phyloP scores from a whole-genome alignment of 805 yeast genomes.

The Candida incommunis region DNA sequence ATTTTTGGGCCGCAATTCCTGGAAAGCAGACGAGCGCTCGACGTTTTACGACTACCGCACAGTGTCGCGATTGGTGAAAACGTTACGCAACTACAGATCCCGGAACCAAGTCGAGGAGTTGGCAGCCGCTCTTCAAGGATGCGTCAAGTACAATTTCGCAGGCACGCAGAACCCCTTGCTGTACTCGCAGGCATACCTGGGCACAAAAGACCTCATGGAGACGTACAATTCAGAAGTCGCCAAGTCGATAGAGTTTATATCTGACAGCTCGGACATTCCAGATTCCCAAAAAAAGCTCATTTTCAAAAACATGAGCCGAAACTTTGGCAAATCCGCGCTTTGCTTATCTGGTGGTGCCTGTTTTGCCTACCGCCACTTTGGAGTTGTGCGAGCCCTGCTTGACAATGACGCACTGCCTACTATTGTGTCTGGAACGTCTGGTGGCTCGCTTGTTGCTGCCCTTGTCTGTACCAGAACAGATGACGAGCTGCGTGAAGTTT shows the following conservation, averaged over 20 bases:
- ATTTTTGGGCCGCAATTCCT: conserved; percentile 41
- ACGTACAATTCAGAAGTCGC: conserved; percentile 41
- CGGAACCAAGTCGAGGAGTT: conserved; percentile 32
- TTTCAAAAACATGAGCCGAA: conserved; percentile 43
- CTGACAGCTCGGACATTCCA: conserved; percentile 26
- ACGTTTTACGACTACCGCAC: conserved; percentile 58
- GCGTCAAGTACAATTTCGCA: conserved; percentile 61
- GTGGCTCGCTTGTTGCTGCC: conserved; percentile 71
- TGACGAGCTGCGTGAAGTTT: conserved; percentile 41
- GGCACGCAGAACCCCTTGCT: conserved; percentile 61
- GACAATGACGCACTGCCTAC: conserved; percentile 55
- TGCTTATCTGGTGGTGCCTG: conserved; percentile 72
- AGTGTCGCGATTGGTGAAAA: conserved; percentile 30
- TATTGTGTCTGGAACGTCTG: conserved; percentile 65
- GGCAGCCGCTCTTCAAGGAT: conserved; percentile 44
- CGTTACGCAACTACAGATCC: background rate
- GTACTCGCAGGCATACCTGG: conserved; percentile 63
- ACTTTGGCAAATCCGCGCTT: conserved; percentile 59
- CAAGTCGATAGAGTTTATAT: conserved; percentile 30
- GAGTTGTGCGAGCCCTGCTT: conserved; percentile 55
- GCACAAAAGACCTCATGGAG: conserved; percentile 50
- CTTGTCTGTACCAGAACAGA: conserved; percentile 55
- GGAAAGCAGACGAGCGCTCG: conserved; percentile 49
- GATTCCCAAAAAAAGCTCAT: conserved; percentile 32
- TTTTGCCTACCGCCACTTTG: conserved; percentile 66